These are phyloP conservation scores for Hanseniaspora thailandica DNA, from an alignment of 805 yeast species.

Conservation along the genomic window DNA sequence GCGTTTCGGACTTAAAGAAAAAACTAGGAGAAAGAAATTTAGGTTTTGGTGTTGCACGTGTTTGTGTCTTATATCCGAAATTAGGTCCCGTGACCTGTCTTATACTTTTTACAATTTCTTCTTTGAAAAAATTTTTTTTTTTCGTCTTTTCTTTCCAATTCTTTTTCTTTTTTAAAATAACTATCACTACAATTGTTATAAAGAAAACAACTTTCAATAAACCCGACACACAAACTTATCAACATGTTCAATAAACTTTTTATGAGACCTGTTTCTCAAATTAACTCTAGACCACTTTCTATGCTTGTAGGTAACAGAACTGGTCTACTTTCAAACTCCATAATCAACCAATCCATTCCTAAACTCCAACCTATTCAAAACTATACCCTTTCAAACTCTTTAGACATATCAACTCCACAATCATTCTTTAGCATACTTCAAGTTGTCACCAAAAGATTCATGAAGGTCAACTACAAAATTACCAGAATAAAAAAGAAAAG, in stretches of 20 bases:
- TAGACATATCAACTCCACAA: not conserved
- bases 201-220: not conserved
- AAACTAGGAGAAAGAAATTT: too few species aligned
- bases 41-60: not conserved
- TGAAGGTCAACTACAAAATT: slow-evolving; percentile 7
- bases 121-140: not conserved
- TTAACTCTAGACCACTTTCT: slow-evolving; percentile 5
- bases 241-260: not conserved
- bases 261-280: not conserved
- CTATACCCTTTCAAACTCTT: not conserved
- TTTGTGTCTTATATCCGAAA: not conserved
- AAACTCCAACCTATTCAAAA: not conserved
- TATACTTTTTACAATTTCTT: too few species aligned
- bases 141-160: not conserved
- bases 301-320: slow-evolving; percentile 13
- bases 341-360: not conserved
- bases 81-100: not conserved
- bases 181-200: not conserved
- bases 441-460: slow-evolving; percentile 3
- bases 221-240: not conserved
- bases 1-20: too few species aligned
- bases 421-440: not conserved
- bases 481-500: slow-evolving; percentile 62
- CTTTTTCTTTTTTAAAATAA: not conserved
- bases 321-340: not conserved